phyloP scores from a whole-genome alignment of 768 basidiomycete genomes.

The Mycena maculata region DNA sequence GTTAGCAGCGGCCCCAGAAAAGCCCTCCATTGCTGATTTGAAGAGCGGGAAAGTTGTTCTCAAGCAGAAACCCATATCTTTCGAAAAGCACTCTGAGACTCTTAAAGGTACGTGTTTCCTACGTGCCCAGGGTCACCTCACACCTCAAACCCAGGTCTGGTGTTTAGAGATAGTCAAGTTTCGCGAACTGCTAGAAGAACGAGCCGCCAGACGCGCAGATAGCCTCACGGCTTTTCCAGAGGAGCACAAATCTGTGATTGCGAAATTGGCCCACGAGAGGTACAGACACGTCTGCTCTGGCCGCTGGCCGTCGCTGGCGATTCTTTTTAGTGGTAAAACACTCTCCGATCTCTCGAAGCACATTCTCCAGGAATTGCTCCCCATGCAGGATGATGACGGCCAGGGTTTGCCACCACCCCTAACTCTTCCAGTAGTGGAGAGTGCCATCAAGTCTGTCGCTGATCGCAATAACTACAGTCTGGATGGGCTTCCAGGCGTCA shows the following conservation, averaged over 20 bases:
- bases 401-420: conserved; percentile 52
- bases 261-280: conserved; percentile 90
- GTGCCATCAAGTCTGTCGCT: conserved; percentile 71
- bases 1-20: conserved; percentile 52
- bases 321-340: conserved; percentile 74
- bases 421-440: conserved; percentile 67
- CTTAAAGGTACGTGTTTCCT: conserved; percentile 68
- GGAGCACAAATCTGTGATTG: conserved; percentile 79
- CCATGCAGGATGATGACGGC: conserved; percentile 67
- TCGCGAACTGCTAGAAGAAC: conserved; percentile 74
- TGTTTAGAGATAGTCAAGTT: conserved; percentile 79
- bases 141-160: not conserved
- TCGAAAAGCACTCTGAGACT: conserved; percentile 85
- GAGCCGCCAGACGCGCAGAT: conserved; percentile 56
- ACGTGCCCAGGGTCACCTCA: not conserved
- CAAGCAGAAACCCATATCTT: conserved; percentile 78
- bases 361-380: conserved; percentile 76
- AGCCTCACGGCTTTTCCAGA: conserved; percentile 73
- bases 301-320: not conserved
- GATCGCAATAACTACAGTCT: conserved; percentile 86
- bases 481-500: conserved; percentile 61
- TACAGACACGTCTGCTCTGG: conserved; percentile 42
- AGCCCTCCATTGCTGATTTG: conserved; percentile 65
- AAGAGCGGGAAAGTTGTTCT: conserved; percentile 83
- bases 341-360: conserved; percentile 71